These are phyloP conservation scores for Akanthomyces muscarius DNA, from an alignment of 2,329 filamentous ascomycete species.

Conservation along the genomic window DNA sequence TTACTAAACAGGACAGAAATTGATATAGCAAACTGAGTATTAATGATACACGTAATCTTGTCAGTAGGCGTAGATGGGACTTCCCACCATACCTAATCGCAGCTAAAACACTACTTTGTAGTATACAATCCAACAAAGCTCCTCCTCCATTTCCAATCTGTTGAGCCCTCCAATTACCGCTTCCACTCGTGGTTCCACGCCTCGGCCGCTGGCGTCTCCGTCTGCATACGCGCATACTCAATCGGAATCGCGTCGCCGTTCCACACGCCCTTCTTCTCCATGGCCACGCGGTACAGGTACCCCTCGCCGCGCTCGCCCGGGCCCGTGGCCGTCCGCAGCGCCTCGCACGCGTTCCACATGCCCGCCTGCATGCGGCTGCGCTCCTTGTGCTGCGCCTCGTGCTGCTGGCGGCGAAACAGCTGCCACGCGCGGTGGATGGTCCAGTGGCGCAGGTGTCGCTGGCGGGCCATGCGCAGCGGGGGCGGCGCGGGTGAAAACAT, in stretches of 20 bases:
- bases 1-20: too few relatives aligned
- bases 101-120: not conserved
- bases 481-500: constrained; percentile 51
- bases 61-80: not conserved
- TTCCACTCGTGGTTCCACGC: constrained; percentile 97
- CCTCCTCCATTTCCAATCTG: too few relatives aligned
- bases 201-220: constrained; percentile 70
- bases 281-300: constrained; percentile 78
- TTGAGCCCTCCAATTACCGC: constrained; percentile 38
- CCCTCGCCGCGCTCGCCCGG: constrained; percentile 55
- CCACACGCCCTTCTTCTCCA: constrained; percentile 87
- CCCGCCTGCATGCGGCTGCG: constrained; percentile 75
- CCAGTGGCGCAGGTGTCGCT: constrained; percentile 90
- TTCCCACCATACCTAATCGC: too few relatives aligned
- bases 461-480: constrained; percentile 83
- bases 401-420: constrained; percentile 68
- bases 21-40: too few relatives aligned
- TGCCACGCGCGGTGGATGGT: constrained; percentile 97
- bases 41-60: not conserved
- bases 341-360: constrained; percentile 84
- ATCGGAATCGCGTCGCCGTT: constrained; percentile 71
- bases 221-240: constrained; percentile 83
- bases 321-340: constrained; percentile 60
- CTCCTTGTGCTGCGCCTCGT: constrained; percentile 60
- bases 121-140: not conserved